Percentiles rank a stretch among this genome's conserved stretches.
Evolutionary conservation across 2,329 filamentous ascomycete species (phyloP).

Genomic region (Fusarium miscanthi): DNA sequence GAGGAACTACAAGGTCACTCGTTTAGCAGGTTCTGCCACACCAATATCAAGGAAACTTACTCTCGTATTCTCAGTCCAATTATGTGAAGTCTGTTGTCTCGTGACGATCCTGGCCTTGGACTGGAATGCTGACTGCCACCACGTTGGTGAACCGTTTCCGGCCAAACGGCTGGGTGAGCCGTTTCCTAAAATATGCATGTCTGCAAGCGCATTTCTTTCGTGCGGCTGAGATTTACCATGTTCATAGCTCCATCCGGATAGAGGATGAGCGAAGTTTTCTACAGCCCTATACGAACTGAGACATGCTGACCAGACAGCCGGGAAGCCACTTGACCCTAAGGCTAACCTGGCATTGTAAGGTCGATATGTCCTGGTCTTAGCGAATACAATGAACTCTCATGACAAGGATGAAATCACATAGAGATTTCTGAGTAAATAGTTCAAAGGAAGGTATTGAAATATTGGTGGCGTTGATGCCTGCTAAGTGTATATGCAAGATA

Average conservation of each 20-base stretch:
- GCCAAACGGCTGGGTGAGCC: not conserved
- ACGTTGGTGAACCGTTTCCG: not conserved
- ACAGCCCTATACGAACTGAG: not conserved
- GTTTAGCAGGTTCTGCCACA: slow-evolving; percentile 1
- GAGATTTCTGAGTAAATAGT: not conserved
- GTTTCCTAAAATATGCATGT: not conserved
- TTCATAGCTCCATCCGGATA: not conserved
- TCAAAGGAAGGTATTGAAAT: not conserved
- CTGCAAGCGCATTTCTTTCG: not conserved
- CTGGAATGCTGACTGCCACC: slow-evolving; percentile 1
- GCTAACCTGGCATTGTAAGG: not conserved
- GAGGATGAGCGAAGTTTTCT: not conserved
- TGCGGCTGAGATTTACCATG: not conserved
- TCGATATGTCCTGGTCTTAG: no score
- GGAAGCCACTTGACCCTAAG: not conserved
- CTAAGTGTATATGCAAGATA: not conserved
- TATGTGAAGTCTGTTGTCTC: not conserved
- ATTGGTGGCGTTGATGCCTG: not conserved
- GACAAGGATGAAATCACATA: no score
- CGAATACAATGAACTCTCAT: no score
- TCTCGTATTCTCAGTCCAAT: not conserved
- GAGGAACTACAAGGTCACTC: slow-evolving; percentile 21
- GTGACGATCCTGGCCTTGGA: not conserved
- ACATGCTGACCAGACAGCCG: not conserved
- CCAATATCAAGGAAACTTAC: slow-evolving; percentile 18